Base-by-base conservation (phyloP, 1,139 yeast genomes). In the Taphrina populina region DNA sequence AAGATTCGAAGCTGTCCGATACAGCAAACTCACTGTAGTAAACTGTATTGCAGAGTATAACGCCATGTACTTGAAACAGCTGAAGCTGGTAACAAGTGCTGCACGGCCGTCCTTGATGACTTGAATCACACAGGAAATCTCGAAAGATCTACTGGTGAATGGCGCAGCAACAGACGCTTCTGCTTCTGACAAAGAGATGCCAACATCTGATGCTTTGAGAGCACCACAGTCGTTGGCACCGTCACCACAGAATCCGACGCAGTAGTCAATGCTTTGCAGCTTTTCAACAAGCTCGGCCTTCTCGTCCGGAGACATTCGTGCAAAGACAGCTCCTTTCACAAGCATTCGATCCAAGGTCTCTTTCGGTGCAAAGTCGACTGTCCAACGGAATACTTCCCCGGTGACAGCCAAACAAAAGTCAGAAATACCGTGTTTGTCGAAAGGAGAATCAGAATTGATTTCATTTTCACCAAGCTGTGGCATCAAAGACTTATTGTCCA, bases 121-220 rank as follows among this genome's bases (percentile, higher is more conserved):
- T 66, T 87, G 88, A 62, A 88, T 71, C 24, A 92, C 95, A 72
- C 98, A 92, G 1, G 95, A 82, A 39, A 92, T 88, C 64, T 92
- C 96, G 71, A 92, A 92, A 1, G 79, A 70, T 51, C 94, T 77
- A 1, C 96, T 87, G 0, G 99, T 94, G 68, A 92, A 92, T 1
- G 99, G 98, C 0, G 98, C 97, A 0, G 98, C 98, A 19, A 94
- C 96, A 3, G 95, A 86, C 0, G 98, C 98, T 68, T 92, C 99
- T 0, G 98, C 98, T 67, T 92, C 98, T 29, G 96, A 86, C 49
- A 92, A 74, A 0, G 97, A 90, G 27, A 94, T 82, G 19, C 99
- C 98, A 44, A 92, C 95, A 71, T 92, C 95, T 0, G 98, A 97
- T 4, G 96, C 96, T 65, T 90, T 92, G 58, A 92, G 74, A 0